Evolutionary conservation across 768 basidiomycete species (phyloP), one percentile per base, ranked within the genome.

Genomic region (Boletus coccyginus): DNA sequence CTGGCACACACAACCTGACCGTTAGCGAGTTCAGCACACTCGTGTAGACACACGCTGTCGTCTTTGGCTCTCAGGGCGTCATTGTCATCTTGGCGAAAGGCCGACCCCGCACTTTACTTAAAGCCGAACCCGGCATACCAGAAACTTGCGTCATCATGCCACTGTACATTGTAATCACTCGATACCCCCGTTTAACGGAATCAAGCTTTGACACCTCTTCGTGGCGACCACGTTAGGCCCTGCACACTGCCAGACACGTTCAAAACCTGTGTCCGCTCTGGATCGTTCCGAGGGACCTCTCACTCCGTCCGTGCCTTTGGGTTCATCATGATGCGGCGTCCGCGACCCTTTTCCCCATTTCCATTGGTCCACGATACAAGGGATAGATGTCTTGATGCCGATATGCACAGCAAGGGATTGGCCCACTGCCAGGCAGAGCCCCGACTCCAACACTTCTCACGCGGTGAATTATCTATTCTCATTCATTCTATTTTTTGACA

Each of bases 161-260:
- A 1, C 12, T 14, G 19, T 41, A 14, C 35, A 35, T 35, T 35
- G 19, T 12, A 41, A 41, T 12, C 40, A 41, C 13, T 21, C 29
- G 48, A 24, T 24, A 50, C 21, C 48, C 21, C 38, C 49, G 8
- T 21, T 27, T 41, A 41, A 35, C 21, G 24, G 31, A 19, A 32
- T 53, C 38, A 27, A 42, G 7, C 12, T 57, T 46, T 32, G 19
- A 31, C 42, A 17, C 6, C 31, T 11, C 55, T 38, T 47, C 9
- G 54, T 57, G 56, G 55, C 56, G 46, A 24, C 55, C 39, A 57
- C 56, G 40, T 57, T 57, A 1, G 33, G n/a, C 13, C 21, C 17
- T 5, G 3, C 13, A 19, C 21, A 16, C 29, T 46, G 40, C 13
- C 13, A 31, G 11, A 19, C 39, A 29, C 10, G 7, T 9, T 16